Conservation (phyloP, 2,329 filamentous ascomycete species). For the Fusarium burgessii region DNA sequence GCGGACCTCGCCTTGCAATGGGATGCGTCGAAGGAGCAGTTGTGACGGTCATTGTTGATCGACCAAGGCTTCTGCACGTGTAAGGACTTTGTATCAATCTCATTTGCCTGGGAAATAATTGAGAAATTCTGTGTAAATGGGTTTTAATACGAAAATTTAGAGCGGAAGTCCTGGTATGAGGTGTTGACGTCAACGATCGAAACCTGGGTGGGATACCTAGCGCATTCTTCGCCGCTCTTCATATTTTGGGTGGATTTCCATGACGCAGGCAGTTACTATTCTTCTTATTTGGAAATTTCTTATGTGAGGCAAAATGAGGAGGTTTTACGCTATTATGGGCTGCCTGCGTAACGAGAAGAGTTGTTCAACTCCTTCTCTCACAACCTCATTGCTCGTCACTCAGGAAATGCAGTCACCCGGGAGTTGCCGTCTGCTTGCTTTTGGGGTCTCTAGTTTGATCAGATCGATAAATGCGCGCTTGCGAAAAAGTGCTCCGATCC, state of each 20-base stretch:
- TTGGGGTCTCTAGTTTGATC: not conserved
- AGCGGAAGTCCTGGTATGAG: not conserved
- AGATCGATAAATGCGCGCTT: no score
- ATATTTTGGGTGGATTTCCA: not conserved
- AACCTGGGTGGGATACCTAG: not conserved
- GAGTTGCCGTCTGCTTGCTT: no score
- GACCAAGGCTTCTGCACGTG: not conserved
- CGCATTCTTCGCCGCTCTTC: not conserved
- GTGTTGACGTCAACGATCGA: constrained; percentile 27
- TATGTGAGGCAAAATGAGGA: not conserved
- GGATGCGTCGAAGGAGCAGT: constrained; percentile 17
- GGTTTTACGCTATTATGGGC: no score
- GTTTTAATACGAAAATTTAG: not conserved
- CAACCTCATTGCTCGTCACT: not conserved
- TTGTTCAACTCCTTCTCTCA: not conserved
- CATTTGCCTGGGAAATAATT: not conserved
- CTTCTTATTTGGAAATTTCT: fast-evolving
- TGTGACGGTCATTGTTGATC: constrained; percentile 14
- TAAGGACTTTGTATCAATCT: not conserved
- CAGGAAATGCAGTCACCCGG: no score
- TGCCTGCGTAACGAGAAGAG: not conserved
- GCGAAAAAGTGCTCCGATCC: not conserved
- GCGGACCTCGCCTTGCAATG: not conserved
- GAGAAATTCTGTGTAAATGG: not conserved
- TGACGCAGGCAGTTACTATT: not conserved